A percentile compares a stretch with the other conserved stretches of the same genome.
Conservation (phyloP, 1,139 yeast species). For the Candida buenavistaensis region DNA sequence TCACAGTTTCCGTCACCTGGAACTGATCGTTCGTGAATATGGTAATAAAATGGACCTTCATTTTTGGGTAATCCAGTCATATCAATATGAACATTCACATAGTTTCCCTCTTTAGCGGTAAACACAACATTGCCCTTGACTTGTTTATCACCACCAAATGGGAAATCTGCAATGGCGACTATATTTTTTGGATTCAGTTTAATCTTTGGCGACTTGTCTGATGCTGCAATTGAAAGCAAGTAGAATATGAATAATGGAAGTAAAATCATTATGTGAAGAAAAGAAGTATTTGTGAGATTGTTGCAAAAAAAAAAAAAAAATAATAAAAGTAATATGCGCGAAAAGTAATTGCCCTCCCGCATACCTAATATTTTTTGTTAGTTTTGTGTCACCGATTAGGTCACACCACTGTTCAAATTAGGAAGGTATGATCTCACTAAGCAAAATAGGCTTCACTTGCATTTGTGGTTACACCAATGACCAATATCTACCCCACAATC, state of each 20-base stretch:
- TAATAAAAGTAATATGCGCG: background rate
- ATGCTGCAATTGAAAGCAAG: constrained; percentile 1
- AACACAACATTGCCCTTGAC: constrained; percentile 53
- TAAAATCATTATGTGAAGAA: background rate
- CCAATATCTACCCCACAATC: too few species aligned
- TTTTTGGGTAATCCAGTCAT: constrained; percentile 54
- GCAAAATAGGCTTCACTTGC: too few species aligned
- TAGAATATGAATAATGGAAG: background rate
- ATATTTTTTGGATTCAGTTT: constrained; percentile 44
- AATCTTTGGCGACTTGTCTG: constrained; percentile 38
- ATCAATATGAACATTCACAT: constrained; percentile 60
- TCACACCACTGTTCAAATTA: too few species aligned
- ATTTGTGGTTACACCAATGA: too few species aligned
- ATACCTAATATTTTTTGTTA: background rate
- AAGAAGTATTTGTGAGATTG: background rate
- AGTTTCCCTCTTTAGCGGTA: constrained; percentile 44
- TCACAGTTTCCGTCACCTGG: constrained; percentile 48
- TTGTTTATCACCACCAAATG: constrained; percentile 38
- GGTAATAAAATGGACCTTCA: constrained; percentile 63
- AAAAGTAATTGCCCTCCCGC: too few species aligned
- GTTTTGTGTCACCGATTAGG: too few species aligned
- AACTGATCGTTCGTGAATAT: constrained; percentile 52
- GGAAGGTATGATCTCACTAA: too few species aligned
- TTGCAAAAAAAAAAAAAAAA: background rate
- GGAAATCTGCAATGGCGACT: constrained; percentile 60